Evolutionary conservation across 768 basidiomycete genomes (phyloP), one percentile per base, ranked within the genome.

Genomic region (Mycena filopes): DNA sequence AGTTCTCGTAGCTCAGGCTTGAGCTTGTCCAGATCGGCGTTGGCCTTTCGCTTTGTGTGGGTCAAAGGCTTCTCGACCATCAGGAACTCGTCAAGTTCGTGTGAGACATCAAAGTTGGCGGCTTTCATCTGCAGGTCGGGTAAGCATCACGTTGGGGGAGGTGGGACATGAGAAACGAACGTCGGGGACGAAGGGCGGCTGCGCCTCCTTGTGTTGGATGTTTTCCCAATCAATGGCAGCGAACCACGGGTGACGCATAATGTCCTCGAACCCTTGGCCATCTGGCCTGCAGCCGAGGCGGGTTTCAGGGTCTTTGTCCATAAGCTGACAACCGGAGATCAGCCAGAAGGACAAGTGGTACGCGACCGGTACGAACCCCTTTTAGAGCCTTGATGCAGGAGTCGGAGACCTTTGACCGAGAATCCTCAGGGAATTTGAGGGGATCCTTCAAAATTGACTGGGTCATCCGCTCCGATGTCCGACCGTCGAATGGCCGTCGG

Each of bases 31-130:
- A 93, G 75, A 78, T 98, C 94, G 33, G 86, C 82, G 68, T 95
- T 93, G 33, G 87, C 89, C 74, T 97, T 99, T 38, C 98, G 90
- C 77, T 95, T 98, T 47, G 92, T 84, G 67, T 96, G 95, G 60
- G 95, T 98, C 59, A 99, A 80, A n/a, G 97, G 97, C 76, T 98
- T 98, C 80, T 99, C 97, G 55, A 96, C 96, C 86, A 99, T 88
- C 73, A 99, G 78, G 72, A 99, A 92, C 76, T 99, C 98, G 75
- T 99, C 96, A 12, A 99, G 86, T 80, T 99, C 98, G 73, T 99
- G 96, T 38, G 95, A 89, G 40, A 98, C 91, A 74, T 99, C 97
- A 77, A 99, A 99, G 77, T 99, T 99, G n/a, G 96, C 94, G 78
- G 91, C 91, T 76, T 96, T 96, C 78, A 92, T 89, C 96, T 99